These are phyloP conservation scores for Cryptococcus amylolentus DNA, from an alignment of 1,284 basidiomycete species.

Conservation along the genomic window DNA sequence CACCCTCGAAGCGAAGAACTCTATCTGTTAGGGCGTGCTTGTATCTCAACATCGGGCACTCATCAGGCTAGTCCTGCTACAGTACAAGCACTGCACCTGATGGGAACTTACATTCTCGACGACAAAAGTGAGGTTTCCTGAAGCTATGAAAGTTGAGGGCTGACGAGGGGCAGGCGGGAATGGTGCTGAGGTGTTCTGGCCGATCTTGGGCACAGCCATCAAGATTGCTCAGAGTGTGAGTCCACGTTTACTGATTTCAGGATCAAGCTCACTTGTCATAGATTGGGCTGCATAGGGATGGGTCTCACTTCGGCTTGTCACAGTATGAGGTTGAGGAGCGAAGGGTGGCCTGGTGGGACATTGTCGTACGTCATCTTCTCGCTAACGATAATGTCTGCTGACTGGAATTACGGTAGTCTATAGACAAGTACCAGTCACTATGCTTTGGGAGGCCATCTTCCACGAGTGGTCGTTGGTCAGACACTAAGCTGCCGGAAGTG, in stretches of 20 bases:
- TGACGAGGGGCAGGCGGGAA: conserved; percentile 25
- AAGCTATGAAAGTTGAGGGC: neutral
- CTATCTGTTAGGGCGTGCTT: conserved; percentile 42
- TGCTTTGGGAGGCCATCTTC: conserved; percentile 46
- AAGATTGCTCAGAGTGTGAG: conserved; percentile 42
- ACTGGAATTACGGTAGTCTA: conserved; percentile 35
- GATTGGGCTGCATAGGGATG: conserved; percentile 49
- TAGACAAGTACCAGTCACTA: conserved; percentile 45
- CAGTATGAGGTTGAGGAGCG: conserved; percentile 42
- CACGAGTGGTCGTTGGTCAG: conserved; percentile 32
- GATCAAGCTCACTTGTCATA: conserved; percentile 9
- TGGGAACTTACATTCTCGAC: conserved; percentile 47
- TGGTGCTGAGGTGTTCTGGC: conserved; percentile 48
- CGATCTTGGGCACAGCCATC: conserved; percentile 43
- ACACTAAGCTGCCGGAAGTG: conserved; percentile 39
- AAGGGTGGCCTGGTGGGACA: conserved; percentile 48
- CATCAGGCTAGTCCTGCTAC: conserved; percentile 44
- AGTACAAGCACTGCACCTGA: conserved; percentile 44
- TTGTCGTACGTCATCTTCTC: conserved; percentile 24
- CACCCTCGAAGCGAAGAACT: conserved; percentile 37
- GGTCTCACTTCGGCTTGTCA: conserved; percentile 40
- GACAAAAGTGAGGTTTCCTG: conserved; percentile 29
- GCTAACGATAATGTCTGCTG: neutral
- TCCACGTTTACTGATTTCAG: neutral
- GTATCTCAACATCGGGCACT: conserved; percentile 35